Conservation (phyloP, 352 stramenopile genomes). For the Phytophthora fragariae region DNA sequence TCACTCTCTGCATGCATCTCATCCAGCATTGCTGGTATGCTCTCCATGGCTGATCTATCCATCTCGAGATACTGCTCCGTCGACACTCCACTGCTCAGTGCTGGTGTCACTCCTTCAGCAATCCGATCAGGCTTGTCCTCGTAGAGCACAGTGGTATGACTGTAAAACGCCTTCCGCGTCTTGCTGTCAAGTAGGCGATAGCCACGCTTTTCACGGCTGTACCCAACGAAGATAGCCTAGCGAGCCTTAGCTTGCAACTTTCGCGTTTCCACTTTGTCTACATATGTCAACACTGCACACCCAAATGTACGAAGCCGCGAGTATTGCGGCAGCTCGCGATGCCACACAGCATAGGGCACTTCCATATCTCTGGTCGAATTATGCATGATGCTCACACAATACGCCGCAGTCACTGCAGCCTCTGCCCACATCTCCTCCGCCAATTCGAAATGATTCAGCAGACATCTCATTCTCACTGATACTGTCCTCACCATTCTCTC, state of each 20-base stretch:
- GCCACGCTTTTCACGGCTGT: slow-evolving; percentile 6
- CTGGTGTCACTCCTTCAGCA: background rate
- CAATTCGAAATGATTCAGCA: slow-evolving; percentile 30
- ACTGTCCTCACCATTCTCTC: slow-evolving; percentile 28
- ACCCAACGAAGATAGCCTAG: slow-evolving; percentile 9
- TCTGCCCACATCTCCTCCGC: slow-evolving; percentile 24
- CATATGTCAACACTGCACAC: slow-evolving; percentile 14
- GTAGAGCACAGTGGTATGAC: slow-evolving; percentile 16
- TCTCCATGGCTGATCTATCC: too few relatives aligned
- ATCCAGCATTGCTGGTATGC: too few relatives aligned
- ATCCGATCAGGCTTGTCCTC: slow-evolving; percentile 11
- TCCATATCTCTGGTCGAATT: slow-evolving; percentile 14
- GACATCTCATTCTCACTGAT: slow-evolving; percentile 24
- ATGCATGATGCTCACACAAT: slow-evolving; percentile 26
- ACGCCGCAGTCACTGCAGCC: slow-evolving; percentile 22
- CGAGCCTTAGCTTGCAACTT: slow-evolving; percentile 20
- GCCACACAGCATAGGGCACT: slow-evolving; percentile 17
- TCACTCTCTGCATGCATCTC: background rate
- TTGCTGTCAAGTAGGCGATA: slow-evolving; percentile 6
- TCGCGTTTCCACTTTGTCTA: slow-evolving; percentile 16
- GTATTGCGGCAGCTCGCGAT: slow-evolving; percentile 14
- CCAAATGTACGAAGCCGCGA: slow-evolving; percentile 5
- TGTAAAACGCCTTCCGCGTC: slow-evolving; percentile 6
- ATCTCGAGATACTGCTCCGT: too few relatives aligned
- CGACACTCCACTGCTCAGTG: background rate